Percentiles rank a stretch among this genome's conserved stretches.
Conservation (phyloP, 2,329 filamentous ascomycete species). For the Beauveria sp. region DNA sequence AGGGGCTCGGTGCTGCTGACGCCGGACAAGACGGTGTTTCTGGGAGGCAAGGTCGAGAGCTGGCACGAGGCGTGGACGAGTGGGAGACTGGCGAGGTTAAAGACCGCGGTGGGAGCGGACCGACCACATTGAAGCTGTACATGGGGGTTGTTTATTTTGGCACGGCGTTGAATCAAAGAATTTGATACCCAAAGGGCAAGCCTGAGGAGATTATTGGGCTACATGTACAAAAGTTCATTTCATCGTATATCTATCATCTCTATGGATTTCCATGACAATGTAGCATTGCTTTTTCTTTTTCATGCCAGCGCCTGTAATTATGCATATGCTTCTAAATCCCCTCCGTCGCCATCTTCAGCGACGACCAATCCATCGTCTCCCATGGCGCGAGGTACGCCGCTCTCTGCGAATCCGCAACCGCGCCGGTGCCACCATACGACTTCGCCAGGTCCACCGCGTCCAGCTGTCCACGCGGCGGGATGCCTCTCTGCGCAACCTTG, state of each 20-base stretch:
- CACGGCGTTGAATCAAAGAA: background rate
- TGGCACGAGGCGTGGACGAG: constrained; percentile 74
- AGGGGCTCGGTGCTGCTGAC: constrained; percentile 75
- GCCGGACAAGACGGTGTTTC: constrained; percentile 55
- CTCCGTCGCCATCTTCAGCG: constrained; percentile 32
- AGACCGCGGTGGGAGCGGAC: constrained; percentile 44
- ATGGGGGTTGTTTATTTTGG: background rate
- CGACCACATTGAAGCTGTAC: background rate
- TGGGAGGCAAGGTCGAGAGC: constrained; percentile 82
- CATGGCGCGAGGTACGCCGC: constrained; percentile 79
- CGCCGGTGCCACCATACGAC: constrained; percentile 68
- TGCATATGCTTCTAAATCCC: constrained; percentile 5
- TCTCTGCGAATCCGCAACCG: constrained; percentile 64
- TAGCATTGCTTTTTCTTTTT: background rate
- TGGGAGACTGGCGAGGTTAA: constrained; percentile 61
- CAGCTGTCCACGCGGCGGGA: constrained; percentile 64
- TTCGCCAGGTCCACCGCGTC: constrained; percentile 61
- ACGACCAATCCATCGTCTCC: constrained; percentile 58
- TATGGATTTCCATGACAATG: background rate
- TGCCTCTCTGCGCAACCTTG: constrained; percentile 64
- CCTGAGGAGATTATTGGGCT: too few relatives aligned
- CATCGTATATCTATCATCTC: background rate
- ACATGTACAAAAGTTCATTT: background rate
- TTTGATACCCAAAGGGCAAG: background rate
- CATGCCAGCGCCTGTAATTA: background rate